Base-by-base conservation (phyloP, 1,139 yeast genomes). In the Yamadazyma trypodendri region DNA sequence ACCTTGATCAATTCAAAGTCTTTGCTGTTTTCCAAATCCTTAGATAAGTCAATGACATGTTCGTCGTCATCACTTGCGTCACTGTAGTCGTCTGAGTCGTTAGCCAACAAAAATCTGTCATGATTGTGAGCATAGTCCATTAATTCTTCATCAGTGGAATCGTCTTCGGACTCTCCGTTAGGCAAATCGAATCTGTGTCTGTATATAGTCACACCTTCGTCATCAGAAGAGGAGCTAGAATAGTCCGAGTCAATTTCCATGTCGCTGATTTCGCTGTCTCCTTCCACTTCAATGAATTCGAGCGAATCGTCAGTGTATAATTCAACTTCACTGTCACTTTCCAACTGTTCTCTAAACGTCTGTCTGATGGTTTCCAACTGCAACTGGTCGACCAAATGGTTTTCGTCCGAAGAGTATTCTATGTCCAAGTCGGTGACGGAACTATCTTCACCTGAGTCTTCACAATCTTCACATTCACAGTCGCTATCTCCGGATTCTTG, bases 181-280 rank as follows among this genome's bases (percentile, higher is more conserved):
- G 73, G 72, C 44, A 67, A 59, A 46, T 65, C 72, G 39, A 65
- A 65, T 43, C 59, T 61, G 49, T 67, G 72, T 49, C 59, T 65
- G 40, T 70, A 70, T 39, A 71, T 68, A 34, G 75, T 68, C 46
- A 67, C 46, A 30, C 75, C 76, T 51, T 69, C 75, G 36, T 61
- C 70, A 25, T 59, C 67, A 31, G 61, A 55, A 24, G 60, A 53
- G 23, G 58, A 52, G 22, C 60, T 58, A 16, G 57, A 54, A 18
- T 38, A 41, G 14, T 52, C 60, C 5, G 56, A 48, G 23, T 49
- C 55, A 18, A 55, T 53, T 35, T 51, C 58, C 38, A 58, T 61
- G 32, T 54, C 60, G 37, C 46, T 41, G 37, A 43, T 36, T 35
- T 48, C 60, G 22, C 41, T 38, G 32, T 40, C 51, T 15, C 41